phyloP scores from a whole-genome alignment of 495 filamentous ascomycete species.

The Hypoxylon perforatum region DNA sequence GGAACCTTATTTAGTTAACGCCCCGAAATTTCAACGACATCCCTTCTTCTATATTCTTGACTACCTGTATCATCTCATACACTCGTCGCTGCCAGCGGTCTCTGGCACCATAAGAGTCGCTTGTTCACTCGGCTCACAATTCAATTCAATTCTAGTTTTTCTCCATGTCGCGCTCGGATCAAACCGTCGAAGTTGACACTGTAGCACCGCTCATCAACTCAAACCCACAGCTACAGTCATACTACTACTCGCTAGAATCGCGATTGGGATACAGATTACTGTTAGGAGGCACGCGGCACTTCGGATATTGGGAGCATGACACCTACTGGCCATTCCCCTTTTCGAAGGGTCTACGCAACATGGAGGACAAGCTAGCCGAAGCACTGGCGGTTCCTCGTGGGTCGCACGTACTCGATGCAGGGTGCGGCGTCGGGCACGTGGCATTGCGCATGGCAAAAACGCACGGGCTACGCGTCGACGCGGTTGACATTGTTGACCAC shows the following conservation, averaged over 20 bases:
- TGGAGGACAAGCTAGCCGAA: constrained; percentile 62
- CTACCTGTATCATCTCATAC: too few species aligned
- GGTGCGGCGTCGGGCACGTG: constrained; percentile 63
- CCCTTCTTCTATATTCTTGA: too few species aligned
- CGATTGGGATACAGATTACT: constrained; percentile 61
- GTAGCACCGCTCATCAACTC: constrained; percentile 46
- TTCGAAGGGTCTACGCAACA: constrained; percentile 50
- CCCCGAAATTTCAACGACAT: too few species aligned
- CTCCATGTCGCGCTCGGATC: not conserved
- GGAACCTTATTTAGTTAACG: too few species aligned
- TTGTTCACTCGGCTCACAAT: too few species aligned
- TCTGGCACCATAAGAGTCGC: too few species aligned
- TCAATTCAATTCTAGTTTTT: too few species aligned
- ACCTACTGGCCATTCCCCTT: constrained; percentile 64
- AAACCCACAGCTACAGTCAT: constrained; percentile 53
- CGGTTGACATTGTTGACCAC: constrained; percentile 63
- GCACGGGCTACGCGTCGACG: constrained; percentile 54
- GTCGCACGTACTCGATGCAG: constrained; percentile 61
- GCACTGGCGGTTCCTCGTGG: constrained; percentile 50
- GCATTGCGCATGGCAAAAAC: constrained; percentile 58
- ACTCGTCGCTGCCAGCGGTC: too few species aligned
- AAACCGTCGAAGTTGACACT: not conserved
- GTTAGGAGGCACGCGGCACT: constrained; percentile 63
- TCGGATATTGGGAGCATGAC: constrained; percentile 60
- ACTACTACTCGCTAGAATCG: constrained; percentile 61